These are phyloP conservation scores for Wickerhamomyces pijperi DNA, from an alignment of 805 yeast species.

Conservation along the genomic window DNA sequence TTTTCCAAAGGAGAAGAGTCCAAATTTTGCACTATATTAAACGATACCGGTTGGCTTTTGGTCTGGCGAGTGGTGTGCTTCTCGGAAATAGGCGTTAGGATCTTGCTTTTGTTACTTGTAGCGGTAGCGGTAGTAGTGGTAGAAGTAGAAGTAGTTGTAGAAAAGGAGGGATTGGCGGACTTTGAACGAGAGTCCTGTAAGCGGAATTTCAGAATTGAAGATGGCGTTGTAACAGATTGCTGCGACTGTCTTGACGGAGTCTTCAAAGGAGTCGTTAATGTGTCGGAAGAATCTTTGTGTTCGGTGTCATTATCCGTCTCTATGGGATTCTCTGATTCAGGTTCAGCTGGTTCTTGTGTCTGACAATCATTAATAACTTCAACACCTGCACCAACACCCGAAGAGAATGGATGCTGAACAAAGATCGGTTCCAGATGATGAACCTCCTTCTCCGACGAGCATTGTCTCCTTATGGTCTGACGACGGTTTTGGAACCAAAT, in stretches of 20 bases:
- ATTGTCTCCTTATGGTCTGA: slow-evolving; percentile 60
- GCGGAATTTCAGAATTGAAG: slow-evolving; percentile 14
- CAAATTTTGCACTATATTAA: slow-evolving; percentile 13
- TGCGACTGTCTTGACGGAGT: slow-evolving; percentile 5
- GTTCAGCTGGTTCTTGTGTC: background rate
- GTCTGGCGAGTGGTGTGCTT: slow-evolving; percentile 6
- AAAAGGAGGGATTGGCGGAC: no score
- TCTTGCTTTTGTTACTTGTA: no score
- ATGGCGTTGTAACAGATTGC: slow-evolving; percentile 5
- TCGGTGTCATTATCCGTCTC: no score
- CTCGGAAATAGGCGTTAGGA: slow-evolving; percentile 1
- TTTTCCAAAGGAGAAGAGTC: slow-evolving; percentile 6
- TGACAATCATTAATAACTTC: no score
- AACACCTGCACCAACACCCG: no score
- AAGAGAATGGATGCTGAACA: background rate
- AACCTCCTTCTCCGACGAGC: slow-evolving; percentile 18
- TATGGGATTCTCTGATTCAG: no score
- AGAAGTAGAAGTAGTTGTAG: no score
- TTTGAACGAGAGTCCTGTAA: slow-evolving; percentile 4
- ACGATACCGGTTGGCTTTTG: slow-evolving; percentile 11
- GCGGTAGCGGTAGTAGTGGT: no score
- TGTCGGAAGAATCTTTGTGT: slow-evolving; percentile 1
- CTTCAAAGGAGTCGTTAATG: slow-evolving; percentile 12
- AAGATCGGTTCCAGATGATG: slow-evolving; percentile 18
- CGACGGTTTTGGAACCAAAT: slow-evolving; percentile 97